Evolutionary conservation across 306 rosid species (phyloP).

Genomic region (Medicago lupulina): DNA sequence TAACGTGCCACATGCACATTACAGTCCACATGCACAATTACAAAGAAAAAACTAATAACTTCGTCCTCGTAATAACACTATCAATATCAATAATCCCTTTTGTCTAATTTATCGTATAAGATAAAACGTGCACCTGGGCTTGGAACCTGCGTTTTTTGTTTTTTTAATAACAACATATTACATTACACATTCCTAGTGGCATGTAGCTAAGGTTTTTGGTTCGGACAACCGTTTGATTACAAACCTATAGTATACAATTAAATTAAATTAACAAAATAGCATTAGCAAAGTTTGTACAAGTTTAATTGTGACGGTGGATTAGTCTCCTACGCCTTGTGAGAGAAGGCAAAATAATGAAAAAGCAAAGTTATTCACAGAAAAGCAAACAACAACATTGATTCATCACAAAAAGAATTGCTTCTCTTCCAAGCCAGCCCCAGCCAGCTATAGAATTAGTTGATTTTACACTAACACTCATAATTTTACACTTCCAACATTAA

Average conservation of each 20-base stretch:
- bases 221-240: conserved; percentile 84
- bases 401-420: conserved; percentile 51
- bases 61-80: neutral
- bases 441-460: conserved; percentile 41
- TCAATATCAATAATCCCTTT: neutral
- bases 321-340: conserved; percentile 51
- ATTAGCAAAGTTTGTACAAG: neutral
- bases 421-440: conserved; percentile 74
- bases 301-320: conserved; percentile 34
- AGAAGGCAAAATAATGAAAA: conserved; percentile 62
- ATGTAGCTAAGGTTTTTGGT: conserved; percentile 51
- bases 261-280: conserved; percentile 16
- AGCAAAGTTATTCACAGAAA: conserved; percentile 38
- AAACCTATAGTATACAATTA: conserved; percentile 37
- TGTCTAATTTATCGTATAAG: neutral
- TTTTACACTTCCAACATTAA: conserved; percentile 52
- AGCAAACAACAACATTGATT: conserved; percentile 35
- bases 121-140: neutral
- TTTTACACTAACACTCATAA: conserved; percentile 21
- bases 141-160: conserved; percentile 4
- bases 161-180: neutral
- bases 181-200: neutral
- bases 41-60: neutral
- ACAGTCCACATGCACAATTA: neutral
- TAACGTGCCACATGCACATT: conserved; percentile 17